These are phyloP conservation scores for Pseudopithomyces chartarum DNA, from an alignment of 2,329 filamentous ascomycete genomes.

Conservation along the genomic window DNA sequence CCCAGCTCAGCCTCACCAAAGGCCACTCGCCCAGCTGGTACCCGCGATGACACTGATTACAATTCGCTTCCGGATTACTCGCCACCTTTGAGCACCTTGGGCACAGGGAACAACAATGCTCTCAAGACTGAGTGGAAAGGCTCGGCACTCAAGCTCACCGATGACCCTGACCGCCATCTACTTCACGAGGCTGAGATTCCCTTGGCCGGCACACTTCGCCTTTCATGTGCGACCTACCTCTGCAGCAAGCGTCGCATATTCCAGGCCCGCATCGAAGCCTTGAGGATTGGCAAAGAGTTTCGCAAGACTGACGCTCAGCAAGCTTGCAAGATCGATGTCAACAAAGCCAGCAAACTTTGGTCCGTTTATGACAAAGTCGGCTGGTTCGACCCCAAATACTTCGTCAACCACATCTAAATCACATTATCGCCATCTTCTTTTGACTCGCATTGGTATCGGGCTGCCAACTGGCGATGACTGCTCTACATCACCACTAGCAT, in stretches of 20 bases:
- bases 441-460: neutral
- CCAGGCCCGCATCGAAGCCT: constrained; percentile 70
- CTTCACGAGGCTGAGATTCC: constrained; percentile 79
- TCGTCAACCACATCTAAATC: constrained; percentile 50
- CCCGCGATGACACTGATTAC: constrained; percentile 84
- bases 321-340: constrained; percentile 97
- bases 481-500: constrained; percentile 11
- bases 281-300: constrained; percentile 77
- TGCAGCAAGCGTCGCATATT: constrained; percentile 95
- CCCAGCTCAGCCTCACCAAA: constrained; percentile 40
- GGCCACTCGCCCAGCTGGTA: constrained; percentile 56
- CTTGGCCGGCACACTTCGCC: constrained; percentile 77
- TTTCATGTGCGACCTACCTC: constrained; percentile 87
- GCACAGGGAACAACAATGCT: constrained; percentile 65
- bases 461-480: neutral
- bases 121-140: constrained; percentile 91
- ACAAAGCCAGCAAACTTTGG: constrained; percentile 94
- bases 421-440: neutral
- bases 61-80: constrained; percentile 72
- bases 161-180: constrained; percentile 65
- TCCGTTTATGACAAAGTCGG: constrained; percentile 84
- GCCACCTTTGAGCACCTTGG: constrained; percentile 70
- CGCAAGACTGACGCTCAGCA: constrained; percentile 95
- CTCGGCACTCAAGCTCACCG: constrained; percentile 73
- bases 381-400: constrained; percentile 70